These are phyloP conservation scores for Boletellus dicymbophilus DNA, from an alignment of 1,284 basidiomycete genomes.

Conservation along the genomic window DNA sequence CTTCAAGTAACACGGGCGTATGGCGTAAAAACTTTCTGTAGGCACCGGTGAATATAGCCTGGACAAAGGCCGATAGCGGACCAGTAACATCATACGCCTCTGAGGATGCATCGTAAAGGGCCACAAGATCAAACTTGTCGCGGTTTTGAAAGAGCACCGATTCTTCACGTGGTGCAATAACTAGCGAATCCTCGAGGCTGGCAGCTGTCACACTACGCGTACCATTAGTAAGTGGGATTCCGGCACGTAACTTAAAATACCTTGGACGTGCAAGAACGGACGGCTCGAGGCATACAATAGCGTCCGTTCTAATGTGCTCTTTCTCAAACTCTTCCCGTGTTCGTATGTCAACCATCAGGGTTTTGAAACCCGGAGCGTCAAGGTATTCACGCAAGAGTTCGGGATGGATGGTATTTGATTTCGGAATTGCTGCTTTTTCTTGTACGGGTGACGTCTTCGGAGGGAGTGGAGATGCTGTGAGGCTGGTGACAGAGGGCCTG, in stretches of 20 bases:
- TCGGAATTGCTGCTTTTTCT: slow-evolving; percentile 45
- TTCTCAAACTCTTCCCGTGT: slow-evolving; percentile 74
- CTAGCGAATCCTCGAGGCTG: slow-evolving; percentile 77
- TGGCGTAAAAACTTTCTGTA: slow-evolving; percentile 76
- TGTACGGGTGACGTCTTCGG: slow-evolving; percentile 25
- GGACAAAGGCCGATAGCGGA: slow-evolving; percentile 62
- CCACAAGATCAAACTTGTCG: slow-evolving; percentile 89
- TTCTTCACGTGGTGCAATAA: slow-evolving; percentile 73
- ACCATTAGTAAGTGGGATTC: slow-evolving; percentile 13
- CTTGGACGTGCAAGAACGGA: slow-evolving; percentile 67
- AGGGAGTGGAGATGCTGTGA: slow-evolving; percentile 20
- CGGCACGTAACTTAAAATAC: slow-evolving; percentile 39
- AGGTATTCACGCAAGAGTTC: slow-evolving; percentile 65
- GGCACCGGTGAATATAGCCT: slow-evolving; percentile 72
- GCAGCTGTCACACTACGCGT: slow-evolving; percentile 60
- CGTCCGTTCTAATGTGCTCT: slow-evolving; percentile 71
- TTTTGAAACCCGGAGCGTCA: slow-evolving; percentile 52
- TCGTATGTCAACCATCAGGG: slow-evolving; percentile 85
- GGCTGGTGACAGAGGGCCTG: slow-evolving; percentile 25
- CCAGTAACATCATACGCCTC: slow-evolving; percentile 52
- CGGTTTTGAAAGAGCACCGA: slow-evolving; percentile 75
- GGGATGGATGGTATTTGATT: slow-evolving; percentile 61
- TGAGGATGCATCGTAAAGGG: slow-evolving; percentile 82
- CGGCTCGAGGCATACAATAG: slow-evolving; percentile 87
- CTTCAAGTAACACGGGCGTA: slow-evolving; percentile 82